A percentile compares a stretch with the other conserved stretches of the same genome.
Evolutionary conservation across 163 green algal genomes (phyloP).

Genomic region (Prototheca wickerhamii): DNA sequence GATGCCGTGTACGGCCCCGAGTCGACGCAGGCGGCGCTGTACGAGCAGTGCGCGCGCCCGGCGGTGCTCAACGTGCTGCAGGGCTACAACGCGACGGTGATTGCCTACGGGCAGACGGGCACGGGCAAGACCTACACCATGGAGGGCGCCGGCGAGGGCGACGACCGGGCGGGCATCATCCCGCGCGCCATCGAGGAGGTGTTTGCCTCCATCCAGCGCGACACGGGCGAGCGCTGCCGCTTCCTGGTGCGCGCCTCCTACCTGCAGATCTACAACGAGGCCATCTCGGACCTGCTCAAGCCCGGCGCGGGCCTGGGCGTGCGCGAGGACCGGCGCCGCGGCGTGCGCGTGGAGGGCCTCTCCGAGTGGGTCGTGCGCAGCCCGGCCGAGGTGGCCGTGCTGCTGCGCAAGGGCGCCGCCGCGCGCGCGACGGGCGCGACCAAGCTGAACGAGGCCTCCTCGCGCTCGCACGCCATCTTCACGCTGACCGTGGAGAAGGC

Average conservation of each 20-base stretch:
- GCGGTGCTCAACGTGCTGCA: constrained; percentile 77
- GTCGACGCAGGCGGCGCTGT: constrained; percentile 70
- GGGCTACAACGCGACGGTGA: constrained; percentile 94
- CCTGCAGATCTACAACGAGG: constrained; percentile 96
- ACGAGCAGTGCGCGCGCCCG: constrained; percentile 57
- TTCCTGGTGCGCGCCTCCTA: constrained; percentile 92
- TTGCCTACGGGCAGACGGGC: constrained; percentile 91
- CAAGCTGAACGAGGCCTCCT: constrained; percentile 88
- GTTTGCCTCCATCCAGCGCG: constrained; percentile 77
- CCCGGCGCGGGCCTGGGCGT: constrained; percentile 77
- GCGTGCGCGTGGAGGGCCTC: constrained; percentile 90
- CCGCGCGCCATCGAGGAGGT: constrained; percentile 90
- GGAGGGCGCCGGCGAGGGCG: constrained; percentile 48
- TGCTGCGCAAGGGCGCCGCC: constrained; percentile 75
- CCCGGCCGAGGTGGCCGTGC: constrained; percentile 71
- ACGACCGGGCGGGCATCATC: constrained; percentile 72
- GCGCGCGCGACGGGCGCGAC: constrained; percentile 79
- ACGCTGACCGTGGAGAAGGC: constrained; percentile 86
- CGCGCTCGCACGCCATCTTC: constrained; percentile 86
- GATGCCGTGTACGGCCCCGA: constrained; percentile 81
- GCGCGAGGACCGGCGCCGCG: constrained; percentile 72
- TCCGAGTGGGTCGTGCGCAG: constrained; percentile 90
- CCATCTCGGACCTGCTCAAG: constrained; percentile 93
- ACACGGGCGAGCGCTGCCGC: constrained; percentile 51
- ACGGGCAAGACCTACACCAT: constrained; percentile 94